A percentile compares a stretch with the other conserved stretches of the same genome.
Conservation (phyloP, 768 basidiomycete genomes). For the Scleroderma bovista region DNA sequence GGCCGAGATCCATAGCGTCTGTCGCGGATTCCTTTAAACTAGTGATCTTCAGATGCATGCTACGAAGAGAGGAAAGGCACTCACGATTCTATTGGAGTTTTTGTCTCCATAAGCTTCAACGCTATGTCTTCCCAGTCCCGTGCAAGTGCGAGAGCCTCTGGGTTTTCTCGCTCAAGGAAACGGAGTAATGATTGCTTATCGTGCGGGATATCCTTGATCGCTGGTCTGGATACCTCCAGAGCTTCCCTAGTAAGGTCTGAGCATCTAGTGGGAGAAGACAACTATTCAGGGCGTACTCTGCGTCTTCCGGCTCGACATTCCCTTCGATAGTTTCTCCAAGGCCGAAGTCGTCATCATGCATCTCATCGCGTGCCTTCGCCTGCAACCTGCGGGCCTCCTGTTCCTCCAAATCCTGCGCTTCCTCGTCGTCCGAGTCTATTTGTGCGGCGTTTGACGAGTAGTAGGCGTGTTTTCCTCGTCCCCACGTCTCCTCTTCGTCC, state of each 20-base stretch:
- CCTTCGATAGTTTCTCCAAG: slow-evolving; percentile 53
- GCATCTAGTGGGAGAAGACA: not conserved
- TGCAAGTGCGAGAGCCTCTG: slow-evolving; percentile 75
- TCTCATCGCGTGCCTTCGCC: slow-evolving; percentile 59
- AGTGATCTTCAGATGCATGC: slow-evolving; percentile 1
- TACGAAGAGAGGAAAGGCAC: slow-evolving; percentile 8
- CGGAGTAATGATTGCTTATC: slow-evolving; percentile 59
- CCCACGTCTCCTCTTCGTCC: slow-evolving; percentile 70
- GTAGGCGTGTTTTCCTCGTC: slow-evolving; percentile 70
- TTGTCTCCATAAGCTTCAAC: slow-evolving; percentile 44
- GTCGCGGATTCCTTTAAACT: slow-evolving; percentile 47
- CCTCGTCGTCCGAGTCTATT: slow-evolving; percentile 83
- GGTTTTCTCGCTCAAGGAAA: slow-evolving; percentile 67
- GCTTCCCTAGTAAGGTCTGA: slow-evolving; percentile 11
- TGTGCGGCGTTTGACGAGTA: slow-evolving; percentile 82
- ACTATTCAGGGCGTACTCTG: slow-evolving; percentile 18
- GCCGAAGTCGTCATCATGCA: slow-evolving; percentile 82
- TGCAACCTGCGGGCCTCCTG: slow-evolving; percentile 82
- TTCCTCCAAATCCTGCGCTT: slow-evolving; percentile 83
- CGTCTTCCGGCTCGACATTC: slow-evolving; percentile 20
- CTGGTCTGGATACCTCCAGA: slow-evolving; percentile 1
- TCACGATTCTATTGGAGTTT: slow-evolving; percentile 52
- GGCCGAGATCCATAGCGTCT: slow-evolving; percentile 55
- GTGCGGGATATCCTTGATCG: slow-evolving; percentile 32
- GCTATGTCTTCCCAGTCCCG: slow-evolving; percentile 80